Base-by-base conservation (phyloP, 495 filamentous ascomycete genomes). In the Aspergillus saccharolyticus region DNA sequence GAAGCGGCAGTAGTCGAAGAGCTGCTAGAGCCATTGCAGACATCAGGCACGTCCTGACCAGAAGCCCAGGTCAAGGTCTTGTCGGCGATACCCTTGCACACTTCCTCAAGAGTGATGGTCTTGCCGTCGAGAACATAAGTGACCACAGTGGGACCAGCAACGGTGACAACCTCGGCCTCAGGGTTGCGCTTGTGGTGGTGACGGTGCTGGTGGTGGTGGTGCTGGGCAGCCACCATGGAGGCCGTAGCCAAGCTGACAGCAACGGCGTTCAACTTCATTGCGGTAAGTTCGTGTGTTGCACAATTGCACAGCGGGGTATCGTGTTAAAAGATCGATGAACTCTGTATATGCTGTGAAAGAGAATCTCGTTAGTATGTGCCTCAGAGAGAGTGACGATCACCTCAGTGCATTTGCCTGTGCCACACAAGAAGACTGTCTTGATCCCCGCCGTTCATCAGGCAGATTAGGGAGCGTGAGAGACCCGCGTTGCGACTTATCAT, bases 91-190 rank as follows among this genome's bases (percentile, higher is more conserved):
- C 86, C 85, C 44, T 77, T 57, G 77, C 88, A 81, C 42, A 87
- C 88, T 42, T 85, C 74, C 3, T 74, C 66, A 42, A 71, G 65
- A 46, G 70, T 67, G 59, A 91, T 75, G 21, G 64, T 44, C 61
- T 84, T 52, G 55, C 81, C 82, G 52, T 85, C 77, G 42, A 88
- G 68, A 59, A 84, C 74, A 63, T 86, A 90, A 53, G 80, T 75
- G 53, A 80, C 76, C 16, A 83, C 78, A 43, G 79, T 83, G 30
- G 84, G 70, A n/a, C 74, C 83, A 44, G 72, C 69, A 44, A 76
- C 69, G n/a, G 68, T 68, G 53, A 76, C 65, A 42, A 70, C 63
- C 24, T 74, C 66, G 18, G 69, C 62, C 42, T 66, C 67, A 33
- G 61, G 63, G 45, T 58, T 64, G 57, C 76, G 72, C 68, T 74